Base-by-base conservation (phyloP, 129 eudicot genomes). In the Calendula officinalis region DNA sequence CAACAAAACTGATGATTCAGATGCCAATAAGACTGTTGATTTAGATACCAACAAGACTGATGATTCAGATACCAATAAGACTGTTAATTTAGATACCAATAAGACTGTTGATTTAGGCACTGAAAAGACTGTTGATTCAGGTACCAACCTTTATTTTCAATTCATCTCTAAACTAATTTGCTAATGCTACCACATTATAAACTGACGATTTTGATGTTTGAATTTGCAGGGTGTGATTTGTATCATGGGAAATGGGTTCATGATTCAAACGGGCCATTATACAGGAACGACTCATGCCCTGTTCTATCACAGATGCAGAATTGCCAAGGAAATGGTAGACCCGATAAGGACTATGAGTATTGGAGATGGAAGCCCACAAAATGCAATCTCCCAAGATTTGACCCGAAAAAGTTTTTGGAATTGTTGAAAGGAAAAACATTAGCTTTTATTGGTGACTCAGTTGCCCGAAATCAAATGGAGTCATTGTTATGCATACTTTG, bases 381-480 rank as follows among this genome's bases (percentile, higher is more conserved):
- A 11, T 91, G 98, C 42, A 68, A 72, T 0, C 61, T 91, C 35
- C 88, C 96, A 4, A 78, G 35, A 57, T 78, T 91, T 56, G 44
- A 85, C 71, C 78, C 94, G 4, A 55, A 32, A 44, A 82, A 48
- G 16, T 87, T 91, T 63, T 86, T 91, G 15, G 39, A 68, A 43
- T 65, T 83, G 16, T 82, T 85, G 98, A 80, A 78, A 61, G 72
- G 77, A 14, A 91, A 84, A 57, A 73, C 90, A 5, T 71, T 79
- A 73, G 98, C 96, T 3, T 84, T 91, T 71, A 84, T 91, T 14
- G 97, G 97, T 4, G 98, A 91, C 79, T 91, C 98, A 32, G 85
- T 91, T 44, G 80, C 88, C 49, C 96, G 98, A 35, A 91, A 91
- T 75, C 94, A 91, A 22, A 84, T 84, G 12, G 94, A 91, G 72